A percentile compares a stretch with the other conserved stretches of the same genome.
phyloP scores from a whole-genome alignment of 257 asterid genomes.

The Solanum chilense region DNA sequence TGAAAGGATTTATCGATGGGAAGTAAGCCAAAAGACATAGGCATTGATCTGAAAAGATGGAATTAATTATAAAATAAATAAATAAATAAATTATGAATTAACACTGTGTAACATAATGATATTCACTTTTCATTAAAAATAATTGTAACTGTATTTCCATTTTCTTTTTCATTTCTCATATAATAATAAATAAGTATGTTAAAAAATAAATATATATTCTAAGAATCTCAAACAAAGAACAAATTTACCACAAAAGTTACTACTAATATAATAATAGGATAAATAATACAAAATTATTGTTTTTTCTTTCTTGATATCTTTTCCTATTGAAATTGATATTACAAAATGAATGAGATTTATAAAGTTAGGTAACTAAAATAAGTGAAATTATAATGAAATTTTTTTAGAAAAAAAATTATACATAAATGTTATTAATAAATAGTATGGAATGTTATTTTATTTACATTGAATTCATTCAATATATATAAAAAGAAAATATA shows the following conservation, averaged over 20 bases:
- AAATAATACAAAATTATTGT: neutral
- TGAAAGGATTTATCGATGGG: neutral
- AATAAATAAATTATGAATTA: neutral
- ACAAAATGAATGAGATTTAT: neutral
- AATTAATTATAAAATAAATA: neutral
- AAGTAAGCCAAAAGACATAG: neutral
- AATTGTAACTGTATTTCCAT: neutral
- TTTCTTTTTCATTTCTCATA: neutral
- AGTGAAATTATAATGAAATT: neutral
- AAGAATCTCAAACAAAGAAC: neutral
- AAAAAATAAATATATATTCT: neutral
- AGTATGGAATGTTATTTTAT: neutral
- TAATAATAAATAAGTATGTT: neutral
- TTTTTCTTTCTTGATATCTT: neutral
- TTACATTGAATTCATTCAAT: neutral
- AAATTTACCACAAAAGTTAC: neutral
- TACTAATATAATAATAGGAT: neutral
- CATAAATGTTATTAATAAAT: neutral
- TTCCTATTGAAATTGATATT: neutral
- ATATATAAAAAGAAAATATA: no score
- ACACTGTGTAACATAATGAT: neutral
- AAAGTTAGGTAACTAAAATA: neutral
- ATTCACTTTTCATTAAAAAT: neutral
- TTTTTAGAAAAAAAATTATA: no score
- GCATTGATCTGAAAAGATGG: neutral